Base-by-base conservation (phyloP, 176 grass and related monocot species). In the Cenchrus purpureus region DNA sequence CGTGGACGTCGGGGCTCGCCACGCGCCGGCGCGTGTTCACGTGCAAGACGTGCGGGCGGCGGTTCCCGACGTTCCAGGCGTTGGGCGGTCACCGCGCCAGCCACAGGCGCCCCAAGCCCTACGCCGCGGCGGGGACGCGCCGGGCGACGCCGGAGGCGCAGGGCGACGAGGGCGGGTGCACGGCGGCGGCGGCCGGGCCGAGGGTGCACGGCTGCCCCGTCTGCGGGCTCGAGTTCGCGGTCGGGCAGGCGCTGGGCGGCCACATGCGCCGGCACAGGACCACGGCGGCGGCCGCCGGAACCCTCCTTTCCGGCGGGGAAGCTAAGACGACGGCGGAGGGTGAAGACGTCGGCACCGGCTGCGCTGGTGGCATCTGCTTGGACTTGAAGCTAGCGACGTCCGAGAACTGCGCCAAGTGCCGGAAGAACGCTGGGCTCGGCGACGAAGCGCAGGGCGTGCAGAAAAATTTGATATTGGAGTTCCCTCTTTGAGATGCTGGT, bases 61-160 rank as follows among this genome's bases (percentile, higher is more conserved):
- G 63, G 74, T 93, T 94, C 83, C 60, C 86, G 20, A 94, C 95
- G 50, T 97, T 94, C 84, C 92, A 94, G 79, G 95, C 95, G 58
- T 60, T 97, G 53, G 95, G 95, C 12, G 95, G 92, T 2, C 95
- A 97, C 84, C 84, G 92, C 14, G 91, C 92, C 31, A 93, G 95
- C 73, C 95, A 95, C 79, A 87, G 77, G 71, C 83, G 88, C 10
- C 82, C 84, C 16, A 77, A 65, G 73, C 43, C 80, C 19, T 48
- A 50, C 8, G 65, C 2, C 53, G 75, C 17, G 16, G 17, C 37
- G 25, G 55, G 65, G 62, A 50, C 37, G 20, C 16, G 25, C 43
- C 57, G 59, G 73, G 6, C 3, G 57, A 34, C 42, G 73, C 20
- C 48, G 65, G 65, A 34, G 74, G 20, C 45, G 68, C 28, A 57